Evolutionary conservation across 2,329 filamentous ascomycete genomes (phyloP).

Genomic region (Paraconiothyrium brasiliense): DNA sequence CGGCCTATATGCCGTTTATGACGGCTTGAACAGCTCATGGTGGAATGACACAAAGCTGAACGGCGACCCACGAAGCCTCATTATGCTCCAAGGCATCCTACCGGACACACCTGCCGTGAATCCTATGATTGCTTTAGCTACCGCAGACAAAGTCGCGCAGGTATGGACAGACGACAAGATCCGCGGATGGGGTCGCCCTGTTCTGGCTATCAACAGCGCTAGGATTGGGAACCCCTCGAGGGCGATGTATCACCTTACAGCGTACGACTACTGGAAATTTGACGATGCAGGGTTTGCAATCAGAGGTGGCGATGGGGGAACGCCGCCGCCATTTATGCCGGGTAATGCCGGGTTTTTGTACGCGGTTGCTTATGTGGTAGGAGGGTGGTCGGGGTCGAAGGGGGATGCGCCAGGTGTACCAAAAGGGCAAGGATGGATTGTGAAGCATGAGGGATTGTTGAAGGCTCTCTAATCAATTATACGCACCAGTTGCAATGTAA

Average conservation of each 20-base stretch:
- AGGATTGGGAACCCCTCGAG: conserved; percentile 38
- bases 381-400: conserved; percentile 60
- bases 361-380: conserved; percentile 66
- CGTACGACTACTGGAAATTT: conserved; percentile 61
- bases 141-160: conserved; percentile 36
- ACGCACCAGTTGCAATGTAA: neutral
- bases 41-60: conserved; percentile 35
- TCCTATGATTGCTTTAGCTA: conserved; percentile 31
- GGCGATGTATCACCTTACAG: conserved; percentile 44
- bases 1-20: conserved; percentile 64
- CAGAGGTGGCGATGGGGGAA: conserved; percentile 61
- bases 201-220: conserved; percentile 42
- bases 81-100: conserved; percentile 35
- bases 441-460: conserved; percentile 34
- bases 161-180: conserved; percentile 42
- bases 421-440: conserved; percentile 33
- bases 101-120: conserved; percentile 32
- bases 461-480: conserved; percentile 23
- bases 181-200: conserved; percentile 43
- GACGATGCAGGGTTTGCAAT: conserved; percentile 67
- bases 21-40: conserved; percentile 56
- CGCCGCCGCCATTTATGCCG: conserved; percentile 68
- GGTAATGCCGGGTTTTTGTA: conserved; percentile 60
- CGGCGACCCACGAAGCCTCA: conserved; percentile 44
- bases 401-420: conserved; percentile 29